Evolutionary conservation across 306 rosid genomes (phyloP).

Genomic region (Dryas drummondii): DNA sequence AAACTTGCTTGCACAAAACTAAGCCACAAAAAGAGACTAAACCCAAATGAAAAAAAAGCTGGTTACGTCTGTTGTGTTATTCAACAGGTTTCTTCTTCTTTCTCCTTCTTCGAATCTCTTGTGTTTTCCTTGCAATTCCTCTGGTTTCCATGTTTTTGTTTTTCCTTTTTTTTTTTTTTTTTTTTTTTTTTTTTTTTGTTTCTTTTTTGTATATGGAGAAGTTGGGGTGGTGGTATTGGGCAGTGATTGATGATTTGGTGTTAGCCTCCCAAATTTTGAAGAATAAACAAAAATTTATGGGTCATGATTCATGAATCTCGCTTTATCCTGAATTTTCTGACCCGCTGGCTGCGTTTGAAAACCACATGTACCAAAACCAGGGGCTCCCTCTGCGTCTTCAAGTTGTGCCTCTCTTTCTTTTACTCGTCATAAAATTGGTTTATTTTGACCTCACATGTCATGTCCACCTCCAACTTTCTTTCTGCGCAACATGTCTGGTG

Average conservation of each 20-base stretch:
- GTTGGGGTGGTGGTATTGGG: conserved; percentile 12
- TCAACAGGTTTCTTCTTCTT: conserved; percentile 30
- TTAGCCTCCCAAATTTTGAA: conserved; percentile 27
- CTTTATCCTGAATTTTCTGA: conserved; percentile 58
- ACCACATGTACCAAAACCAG: conserved; percentile 27
- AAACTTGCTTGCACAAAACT: conserved; percentile 15
- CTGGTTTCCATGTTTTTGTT: conserved; percentile 23
- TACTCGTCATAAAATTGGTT: not conserved
- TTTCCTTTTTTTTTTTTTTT: conserved; percentile 25
- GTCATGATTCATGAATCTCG: conserved; percentile 46
- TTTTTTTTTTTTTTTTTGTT: conserved; percentile 23
- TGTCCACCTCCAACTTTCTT: conserved; percentile 1
- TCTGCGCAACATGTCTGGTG: not conserved
- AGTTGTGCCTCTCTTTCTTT: conserved; percentile 33
- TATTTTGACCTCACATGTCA: not conserved
- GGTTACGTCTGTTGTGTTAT: not conserved
- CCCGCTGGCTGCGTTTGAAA: conserved; percentile 24
- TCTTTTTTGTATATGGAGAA: not conserved
- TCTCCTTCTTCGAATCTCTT: conserved; percentile 21
- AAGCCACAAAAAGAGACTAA: not conserved
- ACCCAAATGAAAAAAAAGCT: conserved; percentile 13
- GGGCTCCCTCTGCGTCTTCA: conserved; percentile 14
- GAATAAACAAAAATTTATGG: conserved; percentile 41
- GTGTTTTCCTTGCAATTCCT: conserved; percentile 20
- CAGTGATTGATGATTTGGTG: conserved; percentile 31